Base-by-base conservation (phyloP, 441 rosid species). In the Pelargonium myrrhifolium region DNA sequence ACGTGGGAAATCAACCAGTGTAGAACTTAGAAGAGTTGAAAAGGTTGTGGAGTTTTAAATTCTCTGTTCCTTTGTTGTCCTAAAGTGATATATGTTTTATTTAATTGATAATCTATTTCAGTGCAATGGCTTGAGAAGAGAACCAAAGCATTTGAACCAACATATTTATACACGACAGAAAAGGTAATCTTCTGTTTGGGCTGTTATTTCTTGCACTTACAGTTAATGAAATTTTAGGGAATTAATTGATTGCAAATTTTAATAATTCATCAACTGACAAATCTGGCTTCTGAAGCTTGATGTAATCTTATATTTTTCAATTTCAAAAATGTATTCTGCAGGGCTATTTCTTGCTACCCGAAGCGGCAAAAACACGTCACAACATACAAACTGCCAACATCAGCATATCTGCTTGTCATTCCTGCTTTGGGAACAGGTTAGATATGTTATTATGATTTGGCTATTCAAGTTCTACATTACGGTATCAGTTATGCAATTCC, bases 341-440 rank as follows among this genome's bases (percentile, higher is more conserved):
- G 98, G 98, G 99, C 9, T 94, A 82, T 83, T 86, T 94, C 78
- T 83, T 92, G 84, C 89, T 94, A 47, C 94, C 97, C 39, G 99
- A 94, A 77, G 93, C 81, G 67, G 92, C 94, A 6, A 94, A 80
- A 77, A 79, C 86, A 77, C 86, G 78, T 62, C 99, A 94, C 85
- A 87, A 86, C 72, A 88, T 94, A 69, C 83, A 69, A 28, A 92
- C 99, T 47, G 79, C 78, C 65, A 94, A 94, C 79, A 80, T 92
- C 70, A 92, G 92, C 85, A 84, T 94, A 84, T 87, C 97, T 49
- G 96, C 96, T 79, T 83, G 85, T 61, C 94, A 94, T 81, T 83
- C 97, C 67, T 94, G 96, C 86, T 94, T 94, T 81, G 99, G 98
- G 39, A 92, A 94, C 94, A 92, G 98, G 98, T 94, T 60, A 76